These are phyloP conservation scores for Haematococcus lacustris DNA, from an alignment of 139 green algal genomes.

Conservation along the genomic window DNA sequence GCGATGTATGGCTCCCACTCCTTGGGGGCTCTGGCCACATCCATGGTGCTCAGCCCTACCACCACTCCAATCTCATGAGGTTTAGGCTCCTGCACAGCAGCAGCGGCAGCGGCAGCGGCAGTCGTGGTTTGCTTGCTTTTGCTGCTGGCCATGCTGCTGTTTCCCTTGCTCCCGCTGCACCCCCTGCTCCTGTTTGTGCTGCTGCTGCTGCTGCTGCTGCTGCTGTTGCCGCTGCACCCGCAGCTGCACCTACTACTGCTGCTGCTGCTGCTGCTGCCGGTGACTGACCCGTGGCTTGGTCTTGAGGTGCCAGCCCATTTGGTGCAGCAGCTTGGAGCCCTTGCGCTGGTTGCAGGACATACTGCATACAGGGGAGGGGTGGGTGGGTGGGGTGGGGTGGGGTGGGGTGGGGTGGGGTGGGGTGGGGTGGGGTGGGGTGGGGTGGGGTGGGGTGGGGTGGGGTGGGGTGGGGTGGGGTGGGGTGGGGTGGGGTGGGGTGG, in stretches of 20 bases:
- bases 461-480: too few relatives aligned
- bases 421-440: too few relatives aligned
- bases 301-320: background rate
- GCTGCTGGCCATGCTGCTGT: background rate
- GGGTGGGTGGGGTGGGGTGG: too few relatives aligned
- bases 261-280: too few relatives aligned
- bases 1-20: slow-evolving; percentile 29
- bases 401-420: too few relatives aligned
- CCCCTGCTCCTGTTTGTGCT: background rate
- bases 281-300: background rate
- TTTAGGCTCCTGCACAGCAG: slow-evolving; percentile 21
- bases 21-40: slow-evolving; percentile 18
- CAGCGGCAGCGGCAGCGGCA: background rate
- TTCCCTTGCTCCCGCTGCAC: background rate
- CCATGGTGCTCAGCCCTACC: slow-evolving; percentile 17
- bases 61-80: slow-evolving; percentile 31
- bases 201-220: background rate
- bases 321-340: slow-evolving; percentile 1
- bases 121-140: background rate
- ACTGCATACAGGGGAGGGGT: background rate
- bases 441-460: too few relatives aligned
- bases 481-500: too few relatives aligned
- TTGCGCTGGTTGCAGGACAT: slow-evolving; percentile 16
- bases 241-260: background rate
- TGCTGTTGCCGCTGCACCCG: background rate